A percentile compares a stretch with the other conserved stretches of the same genome.
Evolutionary conservation across 331 rosid genomes (phyloP).

Genomic region (Phaseolus coccineus): DNA sequence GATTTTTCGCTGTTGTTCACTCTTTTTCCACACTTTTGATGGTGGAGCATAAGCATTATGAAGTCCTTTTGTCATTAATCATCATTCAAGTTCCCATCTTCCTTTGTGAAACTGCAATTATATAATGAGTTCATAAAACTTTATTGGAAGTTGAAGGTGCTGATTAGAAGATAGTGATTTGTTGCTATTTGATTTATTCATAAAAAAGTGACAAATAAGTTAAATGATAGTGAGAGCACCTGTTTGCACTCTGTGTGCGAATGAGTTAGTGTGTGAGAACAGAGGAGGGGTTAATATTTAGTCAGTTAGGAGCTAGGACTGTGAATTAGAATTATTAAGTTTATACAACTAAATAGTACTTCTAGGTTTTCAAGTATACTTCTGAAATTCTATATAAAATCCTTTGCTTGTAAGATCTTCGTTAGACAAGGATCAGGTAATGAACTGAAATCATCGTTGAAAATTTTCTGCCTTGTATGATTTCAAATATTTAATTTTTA

Average conservation of each 20-base stretch:
- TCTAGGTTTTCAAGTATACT: conserved; percentile 4
- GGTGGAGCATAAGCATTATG: conserved; percentile 15
- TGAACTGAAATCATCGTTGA: conserved; percentile 18
- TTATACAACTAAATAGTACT: background rate
- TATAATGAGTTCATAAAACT: background rate
- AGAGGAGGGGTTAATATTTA: background rate
- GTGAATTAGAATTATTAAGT: conserved; percentile 19
- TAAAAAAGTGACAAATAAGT: conserved; percentile 7
- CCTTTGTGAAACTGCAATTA: conserved; percentile 7
- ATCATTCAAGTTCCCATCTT: conserved; percentile 29
- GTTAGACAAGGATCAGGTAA: conserved; percentile 12
- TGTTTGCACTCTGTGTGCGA: background rate
- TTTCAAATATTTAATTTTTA: conserved; percentile 18
- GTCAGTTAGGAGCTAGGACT: conserved; percentile 8
- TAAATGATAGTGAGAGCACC: conserved; percentile 10
- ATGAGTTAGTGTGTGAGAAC: background rate
- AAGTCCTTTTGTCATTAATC: conserved; percentile 6
- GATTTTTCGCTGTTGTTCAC: background rate
- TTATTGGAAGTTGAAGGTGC: conserved; percentile 29
- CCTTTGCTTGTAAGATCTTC: conserved; percentile 21
- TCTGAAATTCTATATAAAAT: conserved; percentile 23
- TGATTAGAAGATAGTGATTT: background rate
- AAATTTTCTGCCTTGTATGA: conserved; percentile 14
- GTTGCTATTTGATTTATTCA: conserved; percentile 14
- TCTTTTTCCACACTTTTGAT: background rate